Conservation (phyloP, 1,139 yeast species). For the Suhomyces choctaworum region DNA sequence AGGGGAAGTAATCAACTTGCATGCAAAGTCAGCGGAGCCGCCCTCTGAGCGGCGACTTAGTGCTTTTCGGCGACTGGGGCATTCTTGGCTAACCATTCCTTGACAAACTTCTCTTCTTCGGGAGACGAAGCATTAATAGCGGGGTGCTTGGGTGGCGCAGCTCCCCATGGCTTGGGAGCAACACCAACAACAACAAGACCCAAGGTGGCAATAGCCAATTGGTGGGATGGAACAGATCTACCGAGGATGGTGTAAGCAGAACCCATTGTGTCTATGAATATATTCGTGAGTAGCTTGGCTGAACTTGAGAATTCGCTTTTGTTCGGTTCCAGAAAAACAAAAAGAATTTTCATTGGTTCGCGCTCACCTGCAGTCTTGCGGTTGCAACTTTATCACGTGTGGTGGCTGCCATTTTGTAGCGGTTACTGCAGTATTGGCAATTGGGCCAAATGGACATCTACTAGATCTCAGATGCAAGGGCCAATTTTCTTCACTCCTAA, state of each 20-base stretch:
- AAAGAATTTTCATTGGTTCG: constrained; percentile 15
- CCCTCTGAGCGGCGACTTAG: no score
- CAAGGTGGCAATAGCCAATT: constrained; percentile 69
- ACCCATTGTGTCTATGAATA: constrained; percentile 53
- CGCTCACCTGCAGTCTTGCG: constrained; percentile 15
- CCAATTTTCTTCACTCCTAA: no score
- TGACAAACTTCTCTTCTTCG: constrained; percentile 80
- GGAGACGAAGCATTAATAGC: constrained; percentile 74
- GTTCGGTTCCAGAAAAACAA: constrained; percentile 7
- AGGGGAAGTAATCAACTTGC: constrained; percentile 1
- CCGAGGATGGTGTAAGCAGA: constrained; percentile 80
- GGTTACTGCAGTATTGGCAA: no score
- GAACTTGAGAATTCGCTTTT: constrained; percentile 1
- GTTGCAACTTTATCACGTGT: no score
- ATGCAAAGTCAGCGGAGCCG: not conserved
- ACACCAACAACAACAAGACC: constrained; percentile 58
- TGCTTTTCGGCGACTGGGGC: constrained; percentile 32
- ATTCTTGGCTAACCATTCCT: constrained; percentile 45
- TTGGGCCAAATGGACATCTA: no score
- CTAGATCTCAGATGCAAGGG: no score
- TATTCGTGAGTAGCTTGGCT: not conserved
- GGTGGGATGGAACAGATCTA: constrained; percentile 71
- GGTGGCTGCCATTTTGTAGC: no score
- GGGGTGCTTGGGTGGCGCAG: constrained; percentile 56
- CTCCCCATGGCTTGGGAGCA: constrained; percentile 72